Base-by-base conservation (phyloP, 2,329 filamentous ascomycete species). In the Colletotrichum zoysiae region DNA sequence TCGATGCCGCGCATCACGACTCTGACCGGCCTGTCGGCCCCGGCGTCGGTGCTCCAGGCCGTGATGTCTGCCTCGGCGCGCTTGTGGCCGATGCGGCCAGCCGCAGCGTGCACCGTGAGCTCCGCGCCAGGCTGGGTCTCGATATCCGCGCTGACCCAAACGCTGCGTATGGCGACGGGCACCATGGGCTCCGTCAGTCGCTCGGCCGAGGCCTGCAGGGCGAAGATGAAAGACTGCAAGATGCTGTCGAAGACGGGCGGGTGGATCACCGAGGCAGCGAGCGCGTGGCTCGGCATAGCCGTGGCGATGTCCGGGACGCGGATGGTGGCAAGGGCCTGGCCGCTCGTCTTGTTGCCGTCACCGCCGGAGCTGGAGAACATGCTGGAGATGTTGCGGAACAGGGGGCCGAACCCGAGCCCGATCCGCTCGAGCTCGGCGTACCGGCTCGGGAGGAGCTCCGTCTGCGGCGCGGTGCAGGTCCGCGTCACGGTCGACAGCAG, bases 191-290 rank as follows among this genome's bases (percentile, higher is more conserved):
- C 61, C 48, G 61, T 44, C 48, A 64, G 61, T 9, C 48, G 48
- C 42, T 64, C 48, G 9, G 48, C 61, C 2, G 61, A 64, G 23
- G 61, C 46, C 26, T 64, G 61, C 33, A 64, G 35, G 35, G 61
- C 61, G 48, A 64, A 64, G 61, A 64, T 64, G 48, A 64, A 64
- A 48, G 46, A 55, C 35, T 64, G 61, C 35, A 73, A 33, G 55
- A 75, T 59, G 57, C 64, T 63, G 67, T 81, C 79, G 16, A 82
- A 73, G 55, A 78, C 80, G 2, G 78, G 74, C 1, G 81, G 80
- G 60, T 82, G 81, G 42, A 81, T 75, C 30, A 77, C 75, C 35
- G 61, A 64, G 40, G 61, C 20, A 48, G 61, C 61, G 61, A 64
- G 61, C 5, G 61, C 61, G 23, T 62, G 64, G 23, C 79, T 73